Base-by-base conservation (phyloP, 148 eudicot genomes). In the Camellia japonica region DNA sequence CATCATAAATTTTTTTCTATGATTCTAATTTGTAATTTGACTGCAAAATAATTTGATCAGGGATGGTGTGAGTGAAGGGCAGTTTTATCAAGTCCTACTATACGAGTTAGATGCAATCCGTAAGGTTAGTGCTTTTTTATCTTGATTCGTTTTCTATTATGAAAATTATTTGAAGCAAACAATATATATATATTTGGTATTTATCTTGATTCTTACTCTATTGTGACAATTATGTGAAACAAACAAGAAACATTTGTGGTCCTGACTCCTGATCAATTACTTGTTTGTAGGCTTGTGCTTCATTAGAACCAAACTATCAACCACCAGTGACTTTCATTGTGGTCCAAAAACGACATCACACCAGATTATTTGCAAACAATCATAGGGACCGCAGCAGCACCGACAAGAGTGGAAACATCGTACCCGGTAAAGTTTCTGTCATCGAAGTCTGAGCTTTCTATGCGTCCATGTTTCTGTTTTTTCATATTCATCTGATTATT, bases 21-120 rank as follows among this genome's bases (percentile, higher is more conserved):
- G 2, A 14, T 49, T 68, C 0, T 78, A 41, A 42, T 74, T 68
- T 69, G 7, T 52, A 72, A 43, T 20, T 46, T 30, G 62, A 23
- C 52, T 80, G 58, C 55, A 58, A 58, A 76, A 71, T 75, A 74
- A 74, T 71, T 67, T 79, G 73, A 51, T 76, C 87, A 91, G 97
- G 78, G 99, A 95, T 83, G 99, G 99, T 62, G 99, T 95, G 67
- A 95, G 97, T 76, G 99, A 95, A 83, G 94, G 94, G 63, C 99
- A 95, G 73, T 93, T 93, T 82, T 94, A 92, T 80, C 97, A 92
- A 87, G 94, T 93, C 38, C 88, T 95, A 55, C 86, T 91, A 19
- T 90, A 88, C 54, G 92, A 91, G 80, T 84, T 91, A 71, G 94
- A 91, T 68, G 94, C 94, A n/a, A 91, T 91, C 44, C 79, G 92